Conservation (phyloP, 176 grass and related monocot genomes). For the Zea luxurians region DNA sequence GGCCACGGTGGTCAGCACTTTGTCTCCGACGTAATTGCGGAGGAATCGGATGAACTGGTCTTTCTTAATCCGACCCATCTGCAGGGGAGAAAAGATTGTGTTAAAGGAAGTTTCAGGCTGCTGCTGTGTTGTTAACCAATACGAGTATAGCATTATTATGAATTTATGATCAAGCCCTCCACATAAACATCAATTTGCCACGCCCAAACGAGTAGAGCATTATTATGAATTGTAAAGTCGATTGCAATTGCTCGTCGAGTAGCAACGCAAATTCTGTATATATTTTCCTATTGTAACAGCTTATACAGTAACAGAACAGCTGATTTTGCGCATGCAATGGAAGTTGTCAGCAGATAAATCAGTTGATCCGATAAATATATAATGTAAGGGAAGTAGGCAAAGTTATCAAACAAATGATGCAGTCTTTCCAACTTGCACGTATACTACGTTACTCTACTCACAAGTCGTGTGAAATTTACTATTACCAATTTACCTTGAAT, state of each 20-base stretch:
- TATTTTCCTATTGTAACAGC: neutral
- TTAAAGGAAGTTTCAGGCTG: neutral
- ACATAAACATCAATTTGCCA: neutral
- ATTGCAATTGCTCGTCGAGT: neutral
- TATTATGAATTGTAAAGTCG: neutral
- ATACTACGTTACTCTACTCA: neutral
- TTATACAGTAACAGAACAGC: neutral
- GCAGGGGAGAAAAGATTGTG: constrained; percentile 33
- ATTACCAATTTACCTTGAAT: constrained; percentile 57
- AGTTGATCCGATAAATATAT: neutral
- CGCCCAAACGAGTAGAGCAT: neutral
- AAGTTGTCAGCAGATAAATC: neutral
- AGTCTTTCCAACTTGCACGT: neutral
- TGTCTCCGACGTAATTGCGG: constrained; percentile 57
- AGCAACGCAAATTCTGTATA: neutral
- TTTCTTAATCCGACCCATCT: constrained; percentile 76
- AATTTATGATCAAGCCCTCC: neutral
- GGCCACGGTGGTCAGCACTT: constrained; percentile 53
- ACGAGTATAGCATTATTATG: neutral
- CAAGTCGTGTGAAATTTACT: neutral
- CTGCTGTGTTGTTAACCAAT: neutral
- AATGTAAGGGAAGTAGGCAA: neutral
- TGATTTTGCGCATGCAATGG: neutral
- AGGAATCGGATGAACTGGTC: constrained; percentile 64
- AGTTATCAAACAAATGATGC: neutral